Base-by-base conservation (phyloP, 768 basidiomycete genomes). In the Floccularia luteovirens region DNA sequence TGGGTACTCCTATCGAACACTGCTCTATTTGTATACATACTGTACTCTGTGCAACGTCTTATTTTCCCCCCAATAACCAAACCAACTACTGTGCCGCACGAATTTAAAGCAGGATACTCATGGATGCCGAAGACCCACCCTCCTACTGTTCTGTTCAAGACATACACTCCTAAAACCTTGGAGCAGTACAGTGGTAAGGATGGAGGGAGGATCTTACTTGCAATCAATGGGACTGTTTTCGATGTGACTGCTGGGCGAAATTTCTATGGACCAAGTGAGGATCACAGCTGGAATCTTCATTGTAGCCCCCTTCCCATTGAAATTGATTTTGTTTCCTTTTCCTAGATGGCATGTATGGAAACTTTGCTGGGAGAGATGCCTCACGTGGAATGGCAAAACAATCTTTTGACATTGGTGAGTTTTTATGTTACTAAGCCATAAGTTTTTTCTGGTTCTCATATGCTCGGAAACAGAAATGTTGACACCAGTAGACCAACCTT, bases 371-470 rank as follows among this genome's bases (percentile, higher is more conserved):
- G 4, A 64, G 93, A 36, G 94, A 99, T 62, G 94, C 94, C 1
- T 93, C 90, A 12, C 69, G 93, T 25, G 93, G 94, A 3, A 93
- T 98, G 88, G 94, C 94, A 5, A 96, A 93, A 62, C 93, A 97
- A 63, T 94, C 91, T 2, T 97, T 96, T 48, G 93, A 93, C 50
- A 22, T 67, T n/a, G 90, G 92, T 90, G 52, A 38, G 83, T 54
- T 2, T 16, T 19, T 21, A 36, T 5, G 22, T 16, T 33, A 20
- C 28, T 17, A 14, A 43, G 12, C 8, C 8, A 23, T 38, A 11
- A 11, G 12, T 38, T 25, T 16, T 39, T 39, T 30, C 25, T 5
- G 10, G 21, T 20, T 25, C 14, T n/a, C 38, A 12, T 39, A 21
- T 34, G n/a, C 24, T 21, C 14, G 14, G 32, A 35, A 3, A 12